Evolutionary conservation across 2,329 filamentous ascomycete species (phyloP).

Genomic region (Alternaria postmessia): DNA sequence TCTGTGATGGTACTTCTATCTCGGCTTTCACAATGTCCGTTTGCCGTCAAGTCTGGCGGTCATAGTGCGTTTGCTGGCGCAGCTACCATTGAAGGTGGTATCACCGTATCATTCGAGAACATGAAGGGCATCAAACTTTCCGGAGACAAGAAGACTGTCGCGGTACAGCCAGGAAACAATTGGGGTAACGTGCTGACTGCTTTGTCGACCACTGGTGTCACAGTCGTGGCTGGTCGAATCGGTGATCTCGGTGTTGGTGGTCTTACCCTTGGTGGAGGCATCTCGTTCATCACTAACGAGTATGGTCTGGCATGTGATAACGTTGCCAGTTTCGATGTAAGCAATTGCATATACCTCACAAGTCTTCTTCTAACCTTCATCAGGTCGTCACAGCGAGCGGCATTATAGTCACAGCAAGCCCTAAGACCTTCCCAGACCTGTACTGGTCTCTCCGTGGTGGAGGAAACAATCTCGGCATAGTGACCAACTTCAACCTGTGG

Average conservation of each 20-base stretch:
- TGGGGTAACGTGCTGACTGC: slow-evolving; percentile 43
- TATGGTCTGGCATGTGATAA: slow-evolving; percentile 30
- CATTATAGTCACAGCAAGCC: slow-evolving; percentile 18
- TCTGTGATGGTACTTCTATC: slow-evolving; percentile 21
- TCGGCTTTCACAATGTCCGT: slow-evolving; percentile 39
- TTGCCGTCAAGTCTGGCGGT: slow-evolving; percentile 56
- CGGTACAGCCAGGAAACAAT: slow-evolving; percentile 42
- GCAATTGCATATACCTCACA: background rate
- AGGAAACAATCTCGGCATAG: slow-evolving; percentile 36
- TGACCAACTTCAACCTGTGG: slow-evolving; percentile 23
- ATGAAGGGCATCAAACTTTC: slow-evolving; percentile 40
- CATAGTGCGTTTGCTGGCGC: slow-evolving; percentile 50
- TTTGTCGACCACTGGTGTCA: slow-evolving; percentile 25
- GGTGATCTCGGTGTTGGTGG: slow-evolving; percentile 43
- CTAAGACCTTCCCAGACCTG: slow-evolving; percentile 24
- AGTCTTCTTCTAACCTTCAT: background rate
- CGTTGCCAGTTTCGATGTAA: slow-evolving; percentile 28
- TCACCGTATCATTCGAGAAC: slow-evolving; percentile 53
- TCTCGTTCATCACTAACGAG: slow-evolving; percentile 28
- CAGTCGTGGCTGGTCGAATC: slow-evolving; percentile 42
- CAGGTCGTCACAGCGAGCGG: slow-evolving; percentile 50
- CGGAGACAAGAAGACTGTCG: slow-evolving; percentile 32
- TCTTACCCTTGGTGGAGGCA: slow-evolving; percentile 39
- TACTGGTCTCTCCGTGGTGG: slow-evolving; percentile 45
- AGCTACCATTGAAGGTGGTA: slow-evolving; percentile 53